Percentiles rank a stretch among this genome's conserved stretches.
Evolutionary conservation across 2,329 filamentous ascomycete genomes (phyloP).

Genomic region (Cordyceps cateniannulata): DNA sequence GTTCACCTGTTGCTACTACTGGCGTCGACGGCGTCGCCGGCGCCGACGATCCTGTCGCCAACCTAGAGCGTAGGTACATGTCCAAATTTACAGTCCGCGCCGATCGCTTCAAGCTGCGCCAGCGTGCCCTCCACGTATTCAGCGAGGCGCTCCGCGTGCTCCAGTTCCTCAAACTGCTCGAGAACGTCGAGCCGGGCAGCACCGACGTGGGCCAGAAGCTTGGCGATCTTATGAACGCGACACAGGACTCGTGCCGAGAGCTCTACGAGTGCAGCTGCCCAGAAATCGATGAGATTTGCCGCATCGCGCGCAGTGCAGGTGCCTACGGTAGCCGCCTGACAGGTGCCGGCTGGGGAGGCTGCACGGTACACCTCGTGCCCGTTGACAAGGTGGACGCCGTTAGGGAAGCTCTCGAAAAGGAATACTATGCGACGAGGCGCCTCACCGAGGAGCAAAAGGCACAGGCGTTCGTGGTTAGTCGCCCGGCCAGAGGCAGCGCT

Average conservation of each 20-base stretch:
- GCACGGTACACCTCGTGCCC: constrained; percentile 87
- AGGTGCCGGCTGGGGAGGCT: constrained; percentile 94
- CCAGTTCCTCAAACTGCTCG: constrained; percentile 73
- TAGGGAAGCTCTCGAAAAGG: constrained; percentile 66
- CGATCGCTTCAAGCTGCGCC: constrained; percentile 78
- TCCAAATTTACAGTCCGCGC: constrained; percentile 85
- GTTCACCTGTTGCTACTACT: not conserved
- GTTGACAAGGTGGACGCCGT: constrained; percentile 74
- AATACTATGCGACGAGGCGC: constrained; percentile 71
- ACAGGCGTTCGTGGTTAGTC: constrained; percentile 80
- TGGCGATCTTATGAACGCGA: constrained; percentile 80
- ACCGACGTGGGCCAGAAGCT: constrained; percentile 61
- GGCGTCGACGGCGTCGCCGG: not conserved
- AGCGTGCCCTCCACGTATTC: constrained; percentile 87
- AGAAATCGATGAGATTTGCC: constrained; percentile 85
- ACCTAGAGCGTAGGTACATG: constrained; percentile 69
- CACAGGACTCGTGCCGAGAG: constrained; percentile 80
- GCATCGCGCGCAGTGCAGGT: constrained; percentile 69
- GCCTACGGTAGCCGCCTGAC: constrained; percentile 81
- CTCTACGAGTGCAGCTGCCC: constrained; percentile 88
- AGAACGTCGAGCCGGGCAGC: constrained; percentile 36
- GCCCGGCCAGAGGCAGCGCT: constrained; percentile 70
- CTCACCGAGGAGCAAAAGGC: constrained; percentile 65
- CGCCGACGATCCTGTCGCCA: not conserved
- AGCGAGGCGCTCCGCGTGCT: constrained; percentile 81